Evolutionary conservation across 2,329 filamentous ascomycete species (phyloP).

Genomic region (Trichoderma hamatum): DNA sequence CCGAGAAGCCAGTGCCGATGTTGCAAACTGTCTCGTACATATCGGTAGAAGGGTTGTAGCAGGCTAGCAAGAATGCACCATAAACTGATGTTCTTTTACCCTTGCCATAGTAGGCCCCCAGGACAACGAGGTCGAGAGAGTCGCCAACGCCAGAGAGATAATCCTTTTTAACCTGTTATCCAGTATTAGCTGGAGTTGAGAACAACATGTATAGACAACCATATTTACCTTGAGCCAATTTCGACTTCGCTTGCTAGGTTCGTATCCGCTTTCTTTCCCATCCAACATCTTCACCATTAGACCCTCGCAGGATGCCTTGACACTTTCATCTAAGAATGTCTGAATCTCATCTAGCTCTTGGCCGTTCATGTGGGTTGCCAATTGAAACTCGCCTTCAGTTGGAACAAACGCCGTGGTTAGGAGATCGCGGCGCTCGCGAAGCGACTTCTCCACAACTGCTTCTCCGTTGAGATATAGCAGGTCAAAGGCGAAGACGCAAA

Average conservation of each 20-base stretch:
- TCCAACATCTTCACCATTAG: conserved; percentile 99
- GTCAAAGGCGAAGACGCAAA: conserved; percentile 97
- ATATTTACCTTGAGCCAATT: conserved; percentile 89
- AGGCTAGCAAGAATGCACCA: conserved; percentile 92
- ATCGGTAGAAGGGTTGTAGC: conserved; percentile 80
- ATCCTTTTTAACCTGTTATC: conserved; percentile 87
- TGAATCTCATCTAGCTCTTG: conserved; percentile 94
- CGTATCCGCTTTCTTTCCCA: conserved; percentile 88
- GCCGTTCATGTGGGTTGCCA: conserved; percentile 84
- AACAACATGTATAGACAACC: neutral
- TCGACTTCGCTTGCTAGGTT: conserved; percentile 91
- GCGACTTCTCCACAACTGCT: conserved; percentile 81
- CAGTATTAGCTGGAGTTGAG: neutral
- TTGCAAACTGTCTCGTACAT: conserved; percentile 96
- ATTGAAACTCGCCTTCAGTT: conserved; percentile 86
- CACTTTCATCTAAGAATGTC: conserved; percentile 85
- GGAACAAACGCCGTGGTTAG: conserved; percentile 73
- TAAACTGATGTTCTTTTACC: conserved; percentile 96
- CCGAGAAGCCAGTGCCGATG: conserved; percentile 95
- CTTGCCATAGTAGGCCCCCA: conserved; percentile 91
- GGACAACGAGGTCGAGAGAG: conserved; percentile 91
- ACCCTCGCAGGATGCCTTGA: conserved; percentile 95
- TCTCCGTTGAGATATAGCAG: conserved; percentile 91
- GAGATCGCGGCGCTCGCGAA: conserved; percentile 80
- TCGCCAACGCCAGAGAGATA: conserved; percentile 93